A percentile compares a stretch with the other conserved stretches of the same genome.
phyloP scores from a whole-genome alignment of 805 yeast genomes.

The Saccharomycopsis javanensis region DNA sequence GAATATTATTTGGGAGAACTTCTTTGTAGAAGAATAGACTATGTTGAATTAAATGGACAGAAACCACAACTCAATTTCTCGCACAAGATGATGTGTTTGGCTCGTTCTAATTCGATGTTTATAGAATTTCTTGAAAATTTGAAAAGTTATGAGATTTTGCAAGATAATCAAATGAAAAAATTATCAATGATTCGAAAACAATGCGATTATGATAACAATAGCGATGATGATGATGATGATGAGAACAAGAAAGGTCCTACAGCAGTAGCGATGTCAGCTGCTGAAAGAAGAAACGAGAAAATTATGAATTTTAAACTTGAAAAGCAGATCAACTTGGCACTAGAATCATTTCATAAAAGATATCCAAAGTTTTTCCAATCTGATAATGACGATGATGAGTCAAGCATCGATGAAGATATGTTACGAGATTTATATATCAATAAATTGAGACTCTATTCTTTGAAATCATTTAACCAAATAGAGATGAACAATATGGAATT shows the following conservation, averaged over 20 bases:
- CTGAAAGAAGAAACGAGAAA: slow-evolving; percentile 53
- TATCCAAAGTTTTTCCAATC: slow-evolving; percentile 27
- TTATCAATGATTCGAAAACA: slow-evolving; percentile 29
- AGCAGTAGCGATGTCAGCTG: slow-evolving; percentile 22
- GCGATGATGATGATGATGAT: slow-evolving; percentile 25
- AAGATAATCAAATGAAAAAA: slow-evolving; percentile 29
- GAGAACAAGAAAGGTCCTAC: slow-evolving; percentile 22
- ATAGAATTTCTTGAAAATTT: slow-evolving; percentile 38
- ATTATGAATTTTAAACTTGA: slow-evolving; percentile 58
- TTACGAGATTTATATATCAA: slow-evolving; percentile 46
- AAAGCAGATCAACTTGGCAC: slow-evolving; percentile 38
- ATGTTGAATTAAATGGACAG: background rate
- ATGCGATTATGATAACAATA: slow-evolving; percentile 30
- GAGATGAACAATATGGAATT: slow-evolving; percentile 58
- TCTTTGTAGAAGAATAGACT: slow-evolving; percentile 25
- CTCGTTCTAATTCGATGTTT: slow-evolving; percentile 34
- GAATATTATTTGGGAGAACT: slow-evolving; percentile 48
- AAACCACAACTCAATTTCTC: slow-evolving; percentile 15
- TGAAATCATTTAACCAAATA: slow-evolving; percentile 45
- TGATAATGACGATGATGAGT: slow-evolving; percentile 23
- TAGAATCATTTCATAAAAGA: slow-evolving; percentile 32
- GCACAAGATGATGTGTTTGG: slow-evolving; percentile 27
- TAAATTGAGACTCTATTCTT: slow-evolving; percentile 42
- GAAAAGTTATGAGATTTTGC: slow-evolving; percentile 37
- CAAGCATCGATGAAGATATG: slow-evolving; percentile 51